A percentile compares a stretch with the other conserved stretches of the same genome.
Conservation (phyloP, 1,139 yeast species). For the Meyerozyma sp. region DNA sequence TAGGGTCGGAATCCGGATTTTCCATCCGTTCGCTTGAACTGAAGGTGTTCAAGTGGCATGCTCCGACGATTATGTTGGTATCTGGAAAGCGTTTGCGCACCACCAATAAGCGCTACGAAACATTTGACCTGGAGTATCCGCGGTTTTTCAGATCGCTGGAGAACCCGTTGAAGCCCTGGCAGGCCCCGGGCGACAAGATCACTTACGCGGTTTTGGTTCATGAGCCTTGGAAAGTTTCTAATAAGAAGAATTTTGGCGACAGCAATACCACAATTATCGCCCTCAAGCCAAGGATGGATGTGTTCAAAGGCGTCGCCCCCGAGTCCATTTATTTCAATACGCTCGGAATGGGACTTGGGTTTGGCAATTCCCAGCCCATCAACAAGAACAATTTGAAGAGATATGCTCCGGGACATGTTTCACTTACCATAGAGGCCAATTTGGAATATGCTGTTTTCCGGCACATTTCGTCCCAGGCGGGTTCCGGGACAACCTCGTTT, state of each 20-base stretch:
- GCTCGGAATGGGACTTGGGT: constrained; percentile 72
- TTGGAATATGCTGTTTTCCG: constrained; percentile 80
- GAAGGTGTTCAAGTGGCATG: constrained; percentile 84
- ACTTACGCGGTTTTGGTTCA: constrained; percentile 58
- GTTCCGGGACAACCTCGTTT: constrained; percentile 23
- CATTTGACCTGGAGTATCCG: constrained; percentile 51
- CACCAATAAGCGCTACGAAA: constrained; percentile 45
- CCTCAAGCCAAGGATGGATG: constrained; percentile 47
- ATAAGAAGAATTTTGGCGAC: constrained; percentile 70
- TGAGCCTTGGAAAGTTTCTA: constrained; percentile 74
- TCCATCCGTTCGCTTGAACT: constrained; percentile 83
- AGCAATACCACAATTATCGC: constrained; percentile 50
- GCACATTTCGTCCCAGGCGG: constrained; percentile 47
- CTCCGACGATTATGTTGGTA: constrained; percentile 70
- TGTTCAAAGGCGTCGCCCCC: constrained; percentile 16
- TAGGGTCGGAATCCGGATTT: constrained; percentile 75
- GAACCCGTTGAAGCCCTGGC: constrained; percentile 28
- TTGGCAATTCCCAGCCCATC: constrained; percentile 65
- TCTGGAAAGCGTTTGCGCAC: constrained; percentile 53
- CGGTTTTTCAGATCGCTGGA: constrained; percentile 32
- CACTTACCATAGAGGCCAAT: constrained; percentile 70
- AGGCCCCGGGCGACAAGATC: constrained; percentile 34
- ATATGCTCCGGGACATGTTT: constrained; percentile 61
- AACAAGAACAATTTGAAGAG: constrained; percentile 38
- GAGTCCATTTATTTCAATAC: constrained; percentile 59